Evolutionary conservation across 805 yeast genomes (phyloP).

Genomic region (Hanseniaspora guilliermondii): DNA sequence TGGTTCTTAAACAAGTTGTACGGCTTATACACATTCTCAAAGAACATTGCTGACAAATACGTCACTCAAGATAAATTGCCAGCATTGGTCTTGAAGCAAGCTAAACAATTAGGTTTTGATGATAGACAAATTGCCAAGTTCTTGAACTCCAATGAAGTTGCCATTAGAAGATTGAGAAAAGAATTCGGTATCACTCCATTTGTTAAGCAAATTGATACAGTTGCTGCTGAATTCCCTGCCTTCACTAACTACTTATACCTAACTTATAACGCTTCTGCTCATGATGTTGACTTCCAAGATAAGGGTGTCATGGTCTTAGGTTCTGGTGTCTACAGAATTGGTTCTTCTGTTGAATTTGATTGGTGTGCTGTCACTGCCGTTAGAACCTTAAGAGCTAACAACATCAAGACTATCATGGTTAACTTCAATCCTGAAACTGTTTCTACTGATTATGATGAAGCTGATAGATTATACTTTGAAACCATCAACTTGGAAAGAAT

Average conservation of each 20-base stretch:
- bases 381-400: slow-evolving; percentile 76
- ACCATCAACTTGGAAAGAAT: slow-evolving; percentile 92
- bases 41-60: slow-evolving; percentile 45
- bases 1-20: slow-evolving; percentile 89
- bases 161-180: slow-evolving; percentile 73
- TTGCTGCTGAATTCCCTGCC: slow-evolving; percentile 99
- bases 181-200: slow-evolving; percentile 73
- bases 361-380: slow-evolving; percentile 99
- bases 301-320: slow-evolving; percentile 91
- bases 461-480: slow-evolving; percentile 91
- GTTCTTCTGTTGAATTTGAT: slow-evolving; percentile 95
- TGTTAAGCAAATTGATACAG: slow-evolving; percentile 91
- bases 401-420: slow-evolving; percentile 86
- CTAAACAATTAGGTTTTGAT: slow-evolving; percentile 89
- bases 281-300: slow-evolving; percentile 76
- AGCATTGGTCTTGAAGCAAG: slow-evolving; percentile 49
- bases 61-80: slow-evolving; percentile 45
- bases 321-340: slow-evolving; percentile 98
- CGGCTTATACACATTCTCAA: slow-evolving; percentile 61
- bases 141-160: slow-evolving; percentile 52
- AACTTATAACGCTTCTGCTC: slow-evolving; percentile 81
- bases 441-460: slow-evolving; percentile 96
- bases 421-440: slow-evolving; percentile 98
- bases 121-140: slow-evolving; percentile 83
- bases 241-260: slow-evolving; percentile 90